Base-by-base conservation (phyloP, 2,329 filamentous ascomycete genomes). In the Rachicladosporium sp. region DNA sequence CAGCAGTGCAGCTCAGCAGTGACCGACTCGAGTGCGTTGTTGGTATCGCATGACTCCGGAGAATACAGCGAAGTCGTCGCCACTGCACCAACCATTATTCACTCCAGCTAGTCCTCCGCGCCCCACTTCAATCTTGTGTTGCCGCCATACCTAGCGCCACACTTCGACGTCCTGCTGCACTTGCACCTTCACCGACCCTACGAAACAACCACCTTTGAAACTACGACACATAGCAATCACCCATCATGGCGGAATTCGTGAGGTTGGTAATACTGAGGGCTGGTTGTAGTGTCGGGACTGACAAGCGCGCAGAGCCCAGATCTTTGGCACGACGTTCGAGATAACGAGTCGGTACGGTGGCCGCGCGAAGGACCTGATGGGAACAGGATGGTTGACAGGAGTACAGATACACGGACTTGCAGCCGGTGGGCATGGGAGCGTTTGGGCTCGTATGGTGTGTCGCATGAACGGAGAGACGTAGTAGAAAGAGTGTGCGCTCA, bases 261-360 rank as follows among this genome's bases (percentile, higher is more conserved):
- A 84, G 91, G 15, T 27, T 27, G 4, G 23, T 27, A 27, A 7
- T 27, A 27, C 23, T 27, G 23, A 27, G 23, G 23, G 23, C 6
- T 27, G 23, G 23, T 27, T 27, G 23, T 27, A 7, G 23, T 27
- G 23, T 27, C 8, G 23, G 23, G 4, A 27, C 23, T 27, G 23
- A 27, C 23, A 27, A 27, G 23, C 23, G 23, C 23, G 23, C 23
- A 27, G 23, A 68, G 88, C 89, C 62, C 89, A 96, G 75, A 96
- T 98, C 65, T 98, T 98, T 62, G 91, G 91, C 63, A 98, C 91
- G 47, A 96, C 91, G 55, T 98, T 98, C 62, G 91, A 98, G 77
- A 96, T 96, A 68, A 98, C 91, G 54, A 95, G 88, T 67, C 83
- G 91, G 87, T 95, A 77, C 50, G 51, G 48, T 41, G 45, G 41